These are phyloP conservation scores for Coffea canephora DNA, from an alignment of 257 asterid species.

Conservation along the genomic window DNA sequence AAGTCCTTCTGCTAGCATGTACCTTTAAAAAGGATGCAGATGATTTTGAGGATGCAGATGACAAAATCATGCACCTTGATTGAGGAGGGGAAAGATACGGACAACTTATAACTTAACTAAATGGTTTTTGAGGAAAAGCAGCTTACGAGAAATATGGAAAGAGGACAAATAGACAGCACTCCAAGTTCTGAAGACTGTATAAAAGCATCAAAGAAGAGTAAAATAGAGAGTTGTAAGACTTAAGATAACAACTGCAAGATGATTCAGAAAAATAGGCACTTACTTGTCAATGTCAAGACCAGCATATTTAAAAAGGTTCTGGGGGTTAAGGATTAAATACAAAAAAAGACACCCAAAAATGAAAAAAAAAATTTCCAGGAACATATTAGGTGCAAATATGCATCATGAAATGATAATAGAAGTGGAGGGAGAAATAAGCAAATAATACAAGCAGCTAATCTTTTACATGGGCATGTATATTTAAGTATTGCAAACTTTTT, in stretches of 20 bases:
- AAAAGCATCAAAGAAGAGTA: constrained; percentile 5
- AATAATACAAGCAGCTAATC: not conserved
- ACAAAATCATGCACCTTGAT: not conserved
- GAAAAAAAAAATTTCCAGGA: not conserved
- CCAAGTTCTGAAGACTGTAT: constrained; percentile 97
- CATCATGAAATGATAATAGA: not conserved
- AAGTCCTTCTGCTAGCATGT: constrained; percentile 98
- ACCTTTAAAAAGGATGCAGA: constrained; percentile 38
- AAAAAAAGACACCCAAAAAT: not conserved
- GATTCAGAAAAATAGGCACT: constrained; percentile 25
- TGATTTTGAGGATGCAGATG: constrained; percentile 19
- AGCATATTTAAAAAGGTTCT: constrained; percentile 95
- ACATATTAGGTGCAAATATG: constrained; percentile 27
- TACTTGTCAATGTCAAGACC: constrained; percentile 97
- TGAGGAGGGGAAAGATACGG: constrained; percentile 4
- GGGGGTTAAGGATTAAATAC: constrained; percentile 54
- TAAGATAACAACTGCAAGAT: constrained; percentile 10
- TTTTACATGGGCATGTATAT: not conserved
- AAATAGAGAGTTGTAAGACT: constrained; percentile 5
- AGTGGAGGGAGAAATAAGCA: not conserved
- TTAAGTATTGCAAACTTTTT: not conserved
- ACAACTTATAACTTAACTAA: constrained; percentile 18
- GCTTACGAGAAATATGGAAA: constrained; percentile 99
- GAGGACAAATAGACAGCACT: constrained; percentile 97
- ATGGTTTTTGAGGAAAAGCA: constrained; percentile 17